Base-by-base conservation (phyloP, 257 asterid genomes). In the Salvia rosmarinus region DNA sequence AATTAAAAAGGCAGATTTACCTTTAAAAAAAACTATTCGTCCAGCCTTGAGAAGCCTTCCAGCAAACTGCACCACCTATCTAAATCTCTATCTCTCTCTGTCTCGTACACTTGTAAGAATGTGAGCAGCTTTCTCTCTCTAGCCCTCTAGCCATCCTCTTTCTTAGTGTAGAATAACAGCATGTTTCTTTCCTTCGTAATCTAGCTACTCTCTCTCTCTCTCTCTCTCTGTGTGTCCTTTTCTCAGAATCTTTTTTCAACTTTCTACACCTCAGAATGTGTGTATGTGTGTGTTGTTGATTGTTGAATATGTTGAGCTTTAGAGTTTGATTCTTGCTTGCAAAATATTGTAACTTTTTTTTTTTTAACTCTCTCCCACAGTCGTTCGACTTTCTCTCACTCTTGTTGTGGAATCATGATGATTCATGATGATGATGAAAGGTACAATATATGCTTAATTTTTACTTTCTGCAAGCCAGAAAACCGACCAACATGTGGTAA, bases 41-140 rank as follows among this genome's bases (percentile, higher is more conserved):
- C 77, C 83, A 66, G 47, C 66, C 84, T 76, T 81, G 80, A 87
- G 80, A 68, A 74, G 16, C 76, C 85, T 76, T 79, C 76, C 58
- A 74, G 82, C 71, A 85, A 85, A 86, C 91, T 76, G 88, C 75
- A 82, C 62, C 50, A 73, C 51, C 68, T 52, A 54, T 49, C 62
- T 37, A 14, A 32, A 9, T 42, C 58, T 28, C 61, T 20, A 56
- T 40, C 64, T 20, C 40, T 80, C 79, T 68, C 65, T 64, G 37
- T 66, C 14, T 34, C 10, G 28, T 6, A 71, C 21, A 49, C 68
- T 23, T 49, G 72, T 44, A 54, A 60, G 55, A 12, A 30, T 52
- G 65, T 14, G 35, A 47, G 40, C 21, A 35, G 34, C 66, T 65
- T 52, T 76, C 78, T 59, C 71, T 65, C 68, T 68, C 73, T 82